Percentiles rank a stretch among this genome's conserved stretches.
phyloP scores from a whole-genome alignment of 352 stramenopile genomes.

The Pythium aphanidermatum region DNA sequence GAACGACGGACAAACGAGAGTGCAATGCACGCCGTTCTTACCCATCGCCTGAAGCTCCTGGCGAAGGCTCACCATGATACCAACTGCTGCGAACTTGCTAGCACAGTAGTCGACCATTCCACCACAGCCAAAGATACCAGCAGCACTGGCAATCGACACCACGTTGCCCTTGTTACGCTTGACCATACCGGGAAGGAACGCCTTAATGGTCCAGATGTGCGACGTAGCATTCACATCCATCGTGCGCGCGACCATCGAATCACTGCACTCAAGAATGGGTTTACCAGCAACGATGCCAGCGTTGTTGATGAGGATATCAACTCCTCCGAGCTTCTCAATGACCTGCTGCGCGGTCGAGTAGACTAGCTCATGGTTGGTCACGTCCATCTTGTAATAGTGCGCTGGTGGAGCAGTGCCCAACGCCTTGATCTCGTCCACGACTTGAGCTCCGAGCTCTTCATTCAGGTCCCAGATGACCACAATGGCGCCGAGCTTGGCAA shows the following conservation, averaged over 20 bases:
- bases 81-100: constrained; percentile 35
- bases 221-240: constrained; percentile 37
- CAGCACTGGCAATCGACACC: constrained; percentile 34
- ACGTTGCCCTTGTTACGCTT: constrained; percentile 31
- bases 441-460: constrained; percentile 17
- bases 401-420: constrained; percentile 11
- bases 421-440: constrained; percentile 29
- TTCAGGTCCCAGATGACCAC: constrained; percentile 40
- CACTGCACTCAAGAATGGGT: constrained; percentile 32
- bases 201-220: constrained; percentile 42
- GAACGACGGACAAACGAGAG: constrained; percentile 33
- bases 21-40: constrained; percentile 24
- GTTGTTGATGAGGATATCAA: constrained; percentile 51
- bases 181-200: constrained; percentile 36
- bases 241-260: constrained; percentile 28
- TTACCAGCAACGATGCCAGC: constrained; percentile 40
- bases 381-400: constrained; percentile 29
- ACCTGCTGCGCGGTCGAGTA: constrained; percentile 19
- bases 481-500: constrained; percentile 28
- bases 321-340: constrained; percentile 20
- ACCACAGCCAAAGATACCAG: constrained; percentile 28
- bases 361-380: constrained; percentile 26
- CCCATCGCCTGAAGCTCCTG: constrained; percentile 26
- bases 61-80: constrained; percentile 33
- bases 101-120: constrained; percentile 40